Evolutionary conservation across 768 basidiomycete genomes (phyloP), one percentile per base, ranked within the genome.

Genomic region (Pleurotus eryngii): DNA sequence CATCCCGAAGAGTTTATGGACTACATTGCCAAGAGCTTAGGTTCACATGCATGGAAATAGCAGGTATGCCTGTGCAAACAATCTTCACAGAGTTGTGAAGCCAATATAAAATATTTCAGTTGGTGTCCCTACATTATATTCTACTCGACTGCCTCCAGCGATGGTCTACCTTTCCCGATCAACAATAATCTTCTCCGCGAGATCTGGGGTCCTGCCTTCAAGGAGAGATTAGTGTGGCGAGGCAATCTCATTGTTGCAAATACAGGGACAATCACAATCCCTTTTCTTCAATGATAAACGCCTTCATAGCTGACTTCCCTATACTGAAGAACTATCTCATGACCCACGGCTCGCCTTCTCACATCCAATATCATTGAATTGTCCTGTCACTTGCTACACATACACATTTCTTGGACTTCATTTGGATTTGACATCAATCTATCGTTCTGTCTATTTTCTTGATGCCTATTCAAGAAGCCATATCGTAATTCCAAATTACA

Each of bases 1-100:
- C 90, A 92, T 68, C 90, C 90, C 9, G 89, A 92, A 68, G 81
- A 89, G 42, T 83, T 87, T 65, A 92, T 92, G 90, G 89, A 92
- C 60, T 63, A 81, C 79, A 84, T 92, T 63, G 89, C 87, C 65
- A 87, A 90, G 71, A 80, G 81, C 53, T 76, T 82, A 57, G 85
- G 84, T 27, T 70, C 82, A 14, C 79, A 83, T 56, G 81, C 85
- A 12, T 91, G 90, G 89, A 81, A 81, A 64, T 89, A 82, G 67
- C 82, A 86, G 72, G 89, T 89, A 59, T 63, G 76, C 17, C 22
- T 3, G 22, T 22, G 22, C 22, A 45, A 46, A 8, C 57, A 92
- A 89, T 75, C 86, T 53, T 78, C 90, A 46, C 87, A 90, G 61
- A 81, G 84, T 18, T 80, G 91, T 24, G 88, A 91, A n/a, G n/a